phyloP scores from a whole-genome alignment of 352 stramenopile genomes.

The Globisporangium camurandrum region DNA sequence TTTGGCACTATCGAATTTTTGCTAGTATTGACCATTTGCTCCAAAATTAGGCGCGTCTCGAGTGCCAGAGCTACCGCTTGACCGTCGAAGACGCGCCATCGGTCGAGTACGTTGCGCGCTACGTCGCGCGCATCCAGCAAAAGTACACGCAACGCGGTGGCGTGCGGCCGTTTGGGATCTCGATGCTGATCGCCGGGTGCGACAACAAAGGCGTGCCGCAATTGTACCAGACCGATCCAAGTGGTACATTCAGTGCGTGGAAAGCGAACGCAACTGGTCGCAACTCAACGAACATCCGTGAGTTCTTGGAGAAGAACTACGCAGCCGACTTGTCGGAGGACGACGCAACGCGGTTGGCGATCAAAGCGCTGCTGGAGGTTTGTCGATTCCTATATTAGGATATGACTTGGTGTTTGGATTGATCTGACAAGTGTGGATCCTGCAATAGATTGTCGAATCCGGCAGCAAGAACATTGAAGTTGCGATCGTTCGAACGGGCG shows the following conservation, averaged over 20 bases:
- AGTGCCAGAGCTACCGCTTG: slow-evolving; percentile 98
- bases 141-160: slow-evolving; percentile 97
- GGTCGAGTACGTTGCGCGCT: slow-evolving; percentile 97
- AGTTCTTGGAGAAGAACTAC: slow-evolving; percentile 99
- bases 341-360: slow-evolving; percentile 87
- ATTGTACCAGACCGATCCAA: slow-evolving; percentile 98
- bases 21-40: too few species aligned
- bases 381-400: not conserved
- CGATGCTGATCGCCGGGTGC: slow-evolving; percentile 95
- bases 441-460: slow-evolving; percentile 87
- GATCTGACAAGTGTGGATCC: too few species aligned
- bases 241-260: slow-evolving; percentile 96
- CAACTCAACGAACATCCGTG: slow-evolving; percentile 96
- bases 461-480: slow-evolving; percentile 99
- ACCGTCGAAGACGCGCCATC: slow-evolving; percentile 92
- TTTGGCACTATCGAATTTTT: too few species aligned
- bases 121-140: slow-evolving; percentile 97
- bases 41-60: slow-evolving; percentile 88
- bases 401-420: not conserved
- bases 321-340: slow-evolving; percentile 88
- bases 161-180: slow-evolving; percentile 98
- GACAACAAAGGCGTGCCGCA: slow-evolving; percentile 88
- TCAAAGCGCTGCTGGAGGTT: slow-evolving; percentile 95
- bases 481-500: slow-evolving; percentile 83
- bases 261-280: slow-evolving; percentile 97